Evolutionary conservation across 1,139 yeast genomes (phyloP), one percentile per base, ranked within the genome.

Genomic region (Suhomyces atakaporum): DNA sequence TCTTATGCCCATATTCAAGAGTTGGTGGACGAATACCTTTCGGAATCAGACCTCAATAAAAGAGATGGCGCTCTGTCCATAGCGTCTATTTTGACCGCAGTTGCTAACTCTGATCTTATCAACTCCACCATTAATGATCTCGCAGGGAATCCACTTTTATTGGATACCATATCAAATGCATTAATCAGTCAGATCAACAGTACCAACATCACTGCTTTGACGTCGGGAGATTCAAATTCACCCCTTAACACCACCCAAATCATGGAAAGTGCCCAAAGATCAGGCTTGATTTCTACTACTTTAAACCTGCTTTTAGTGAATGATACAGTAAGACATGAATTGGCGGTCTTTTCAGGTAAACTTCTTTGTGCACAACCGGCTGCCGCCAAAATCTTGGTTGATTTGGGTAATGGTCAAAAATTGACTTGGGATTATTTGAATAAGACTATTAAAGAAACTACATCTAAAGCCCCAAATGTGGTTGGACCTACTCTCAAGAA

Each of bases 51-150:
- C 15, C 14, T 34, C 24, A 2, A 11, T 21, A 51, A 47, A 40
- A 51, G 60, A 43, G 65, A 51, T 36, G 49, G 42, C 29, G 36
- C 29, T 3, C 20, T 35, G 22, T 27, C 40, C 9, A 14, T 45
- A 11, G 42, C 31, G 16, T 32, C 34, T 14, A 18, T 45, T 29
- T 44, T 52, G 5, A 46, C 45, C 19, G 49, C 56, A 9, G 42
- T 63, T 3, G 59, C 54, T 36, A 33, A 45, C 15, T 63, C 73
- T 2, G 67, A 66, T 1, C 39, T 69, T 9, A 44, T 69, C 14
- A 46, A 53, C 14, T 55, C 56, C 18, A 47, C 63, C 6, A 44
- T 69, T 29, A 55, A 59, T 31, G 62, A 54, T 29, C 51, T 68
- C 3, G 69, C 74, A 0, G 46, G 38, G 9, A 46, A 51, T 7